A percentile compares a stretch with the other conserved stretches of the same genome.
phyloP scores from a whole-genome alignment of 2,329 filamentous ascomycete species.

The Penicillium sp. region DNA sequence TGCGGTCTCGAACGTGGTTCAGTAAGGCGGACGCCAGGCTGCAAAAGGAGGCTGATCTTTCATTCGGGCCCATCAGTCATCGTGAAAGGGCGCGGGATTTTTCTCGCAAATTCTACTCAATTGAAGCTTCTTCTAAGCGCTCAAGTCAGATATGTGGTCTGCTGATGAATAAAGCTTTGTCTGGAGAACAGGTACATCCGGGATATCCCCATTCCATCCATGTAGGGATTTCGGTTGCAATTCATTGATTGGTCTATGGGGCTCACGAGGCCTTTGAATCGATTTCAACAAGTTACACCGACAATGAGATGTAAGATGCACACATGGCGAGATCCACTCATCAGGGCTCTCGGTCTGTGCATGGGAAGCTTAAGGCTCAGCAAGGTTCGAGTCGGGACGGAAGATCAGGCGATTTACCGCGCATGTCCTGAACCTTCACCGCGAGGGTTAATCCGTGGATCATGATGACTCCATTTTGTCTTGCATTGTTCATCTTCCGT shows the following conservation, averaged over 20 bases:
- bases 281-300: conserved; percentile 17
- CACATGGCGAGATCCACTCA: conserved; percentile 19
- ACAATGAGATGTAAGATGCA: conserved; percentile 11
- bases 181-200: conserved; percentile 4
- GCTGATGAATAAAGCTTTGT: conserved; percentile 7
- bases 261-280: conserved; percentile 9
- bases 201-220: conserved; percentile 1
- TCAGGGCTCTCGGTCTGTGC: conserved; percentile 4
- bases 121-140: background rate
- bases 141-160: background rate
- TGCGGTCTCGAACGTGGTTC: conserved; percentile 22
- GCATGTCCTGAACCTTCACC: conserved; percentile 12
- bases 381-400: conserved; percentile 12
- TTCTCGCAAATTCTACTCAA: background rate
- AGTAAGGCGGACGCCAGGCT: conserved; percentile 13
- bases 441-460: background rate
- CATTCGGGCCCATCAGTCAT: conserved; percentile 1
- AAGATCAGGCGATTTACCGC: conserved; percentile 17
- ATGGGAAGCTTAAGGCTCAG: conserved; percentile 3
- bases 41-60: conserved; percentile 1
- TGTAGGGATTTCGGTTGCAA: background rate
- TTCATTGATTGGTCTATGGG: conserved; percentile 8
- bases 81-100: conserved; percentile 6
- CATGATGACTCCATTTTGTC: conserved; percentile 10
- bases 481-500: conserved; percentile 4